Conservation (phyloP, 306 rosid species). For the Vicia sativa region DNA sequence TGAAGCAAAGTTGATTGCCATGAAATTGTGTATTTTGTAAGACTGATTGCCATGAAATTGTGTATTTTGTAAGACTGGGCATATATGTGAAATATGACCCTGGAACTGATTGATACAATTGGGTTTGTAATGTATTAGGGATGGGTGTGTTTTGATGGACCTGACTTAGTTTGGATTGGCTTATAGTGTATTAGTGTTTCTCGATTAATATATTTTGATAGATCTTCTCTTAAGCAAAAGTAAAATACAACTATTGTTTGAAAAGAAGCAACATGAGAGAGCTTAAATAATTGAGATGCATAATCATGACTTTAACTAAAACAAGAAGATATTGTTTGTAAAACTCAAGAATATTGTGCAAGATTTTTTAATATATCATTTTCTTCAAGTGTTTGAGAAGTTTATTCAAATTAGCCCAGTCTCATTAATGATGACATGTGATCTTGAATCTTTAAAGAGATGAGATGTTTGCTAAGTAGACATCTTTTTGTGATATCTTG, state of each 20-base stretch:
- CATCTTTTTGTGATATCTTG: conserved; percentile 4
- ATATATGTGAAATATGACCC: conserved; percentile 11
- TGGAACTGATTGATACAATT: conserved; percentile 5
- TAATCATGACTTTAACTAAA: neutral
- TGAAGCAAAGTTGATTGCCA: conserved; percentile 8
- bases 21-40: conserved; percentile 3
- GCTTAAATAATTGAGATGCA: neutral
- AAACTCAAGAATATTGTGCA: neutral
- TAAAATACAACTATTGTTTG: neutral
- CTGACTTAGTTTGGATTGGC: neutral
- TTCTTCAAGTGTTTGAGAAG: no score
- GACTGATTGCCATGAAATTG: no score
- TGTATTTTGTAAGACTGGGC: neutral
- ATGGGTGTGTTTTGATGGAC: conserved; percentile 1
- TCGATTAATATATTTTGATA: neutral
- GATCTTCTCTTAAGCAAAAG: neutral
- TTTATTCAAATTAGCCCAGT: conserved; percentile 1
- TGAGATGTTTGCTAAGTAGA: conserved; percentile 19
- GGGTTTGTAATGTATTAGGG: neutral
- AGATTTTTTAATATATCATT: neutral
- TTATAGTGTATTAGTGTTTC: neutral
- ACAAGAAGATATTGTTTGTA: neutral
- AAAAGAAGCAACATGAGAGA: neutral
- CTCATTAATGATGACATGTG: conserved; percentile 3
- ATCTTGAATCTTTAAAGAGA: conserved; percentile 18